phyloP scores from a whole-genome alignment of 2,329 filamentous ascomycete genomes.

The Aspergillus brunneoviolaceus region DNA sequence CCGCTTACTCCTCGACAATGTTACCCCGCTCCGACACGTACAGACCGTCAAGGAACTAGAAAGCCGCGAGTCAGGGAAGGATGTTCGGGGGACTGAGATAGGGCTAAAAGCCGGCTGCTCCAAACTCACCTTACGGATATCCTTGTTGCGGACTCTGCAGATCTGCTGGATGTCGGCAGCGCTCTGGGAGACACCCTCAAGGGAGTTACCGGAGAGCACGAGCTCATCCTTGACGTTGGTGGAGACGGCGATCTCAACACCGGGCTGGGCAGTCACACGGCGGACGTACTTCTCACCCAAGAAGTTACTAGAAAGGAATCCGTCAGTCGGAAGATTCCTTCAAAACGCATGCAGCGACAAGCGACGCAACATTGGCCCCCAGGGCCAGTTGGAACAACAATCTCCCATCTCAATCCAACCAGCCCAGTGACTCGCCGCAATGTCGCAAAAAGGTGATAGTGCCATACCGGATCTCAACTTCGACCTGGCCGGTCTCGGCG shows the following conservation, averaged over 20 bases:
- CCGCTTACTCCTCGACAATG: slow-evolving; percentile 65
- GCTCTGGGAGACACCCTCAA: slow-evolving; percentile 96
- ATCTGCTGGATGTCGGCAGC: slow-evolving; percentile 99
- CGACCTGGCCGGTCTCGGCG: slow-evolving; percentile 78
- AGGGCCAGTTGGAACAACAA: neutral
- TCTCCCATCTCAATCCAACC: neutral
- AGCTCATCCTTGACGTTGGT: slow-evolving; percentile 98
- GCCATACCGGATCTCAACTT: slow-evolving; percentile 95
- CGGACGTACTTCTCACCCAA: slow-evolving; percentile 99
- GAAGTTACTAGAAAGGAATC: slow-evolving; percentile 70
- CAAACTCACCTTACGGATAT: slow-evolving; percentile 90
- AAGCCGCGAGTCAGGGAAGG: neutral
- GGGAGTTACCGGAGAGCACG: slow-evolving; percentile 84
- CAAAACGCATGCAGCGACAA: neutral
- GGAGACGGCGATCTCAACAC: slow-evolving; percentile 87
- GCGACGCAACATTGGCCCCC: neutral
- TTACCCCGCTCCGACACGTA: slow-evolving; percentile 99
- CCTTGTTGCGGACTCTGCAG: slow-evolving; percentile 99
- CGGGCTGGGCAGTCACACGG: slow-evolving; percentile 80
- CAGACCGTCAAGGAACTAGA: slow-evolving; percentile 97
- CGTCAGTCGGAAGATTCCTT: slow-evolving; percentile 24
- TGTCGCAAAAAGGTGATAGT: neutral
- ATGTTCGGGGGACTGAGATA: too few relatives aligned
- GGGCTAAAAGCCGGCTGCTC: too few relatives aligned
- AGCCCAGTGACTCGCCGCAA: neutral